Percentiles rank a stretch among this genome's conserved stretches.
phyloP scores from a whole-genome alignment of 2,329 filamentous ascomycete genomes.

The Sclerotinia borealis region DNA sequence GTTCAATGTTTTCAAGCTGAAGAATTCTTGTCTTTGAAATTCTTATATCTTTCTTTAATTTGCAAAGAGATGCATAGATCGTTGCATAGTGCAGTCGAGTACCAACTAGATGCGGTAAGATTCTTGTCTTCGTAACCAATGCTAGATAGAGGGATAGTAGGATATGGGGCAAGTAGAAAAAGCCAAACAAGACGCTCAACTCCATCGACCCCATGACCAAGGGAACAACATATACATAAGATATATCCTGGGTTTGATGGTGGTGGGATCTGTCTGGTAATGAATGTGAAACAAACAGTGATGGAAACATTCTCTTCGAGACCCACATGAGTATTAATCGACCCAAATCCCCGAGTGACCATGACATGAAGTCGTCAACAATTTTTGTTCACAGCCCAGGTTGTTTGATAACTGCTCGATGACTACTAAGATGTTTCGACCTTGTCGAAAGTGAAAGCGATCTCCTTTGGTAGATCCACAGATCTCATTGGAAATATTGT shows the following conservation, averaged over 20 bases:
- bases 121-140: no score
- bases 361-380: background rate
- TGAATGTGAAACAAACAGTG: background rate
- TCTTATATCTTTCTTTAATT: no score
- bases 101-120: no score
- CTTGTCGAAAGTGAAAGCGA: background rate
- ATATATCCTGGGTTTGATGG: background rate
- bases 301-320: background rate
- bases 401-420: background rate
- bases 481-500: background rate
- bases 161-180: background rate
- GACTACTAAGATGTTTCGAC: background rate
- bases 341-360: background rate
- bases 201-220: background rate
- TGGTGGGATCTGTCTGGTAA: background rate
- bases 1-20: no score
- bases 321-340: background rate
- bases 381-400: background rate
- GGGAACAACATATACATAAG: background rate
- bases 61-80: background rate
- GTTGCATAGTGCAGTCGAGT: no score
- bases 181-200: background rate
- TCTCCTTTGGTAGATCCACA: background rate
- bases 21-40: no score
- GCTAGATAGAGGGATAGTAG: background rate